Conservation (phyloP, 129 eudicot species). For the Pulicaria dysenterica region DNA sequence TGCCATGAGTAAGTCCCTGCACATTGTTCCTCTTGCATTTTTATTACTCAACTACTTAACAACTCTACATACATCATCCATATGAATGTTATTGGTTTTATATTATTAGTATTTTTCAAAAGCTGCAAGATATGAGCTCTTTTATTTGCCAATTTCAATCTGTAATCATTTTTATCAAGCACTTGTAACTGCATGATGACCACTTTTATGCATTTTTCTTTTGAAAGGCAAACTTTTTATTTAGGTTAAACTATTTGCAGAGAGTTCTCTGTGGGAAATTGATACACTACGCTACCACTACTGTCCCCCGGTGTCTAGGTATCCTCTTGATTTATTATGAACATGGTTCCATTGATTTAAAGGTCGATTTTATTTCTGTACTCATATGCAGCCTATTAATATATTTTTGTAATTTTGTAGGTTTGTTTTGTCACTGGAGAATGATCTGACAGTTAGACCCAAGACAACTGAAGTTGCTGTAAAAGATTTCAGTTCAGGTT, state of each 20-base stretch:
- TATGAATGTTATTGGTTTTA: neutral
- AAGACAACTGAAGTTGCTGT: constrained; percentile 77
- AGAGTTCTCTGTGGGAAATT: constrained; percentile 93
- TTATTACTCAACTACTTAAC: neutral
- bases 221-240: too few relatives aligned
- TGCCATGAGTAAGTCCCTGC: constrained; percentile 71
- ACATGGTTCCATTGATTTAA: neutral
- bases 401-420: constrained; percentile 33
- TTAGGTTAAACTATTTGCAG: constrained; percentile 37
- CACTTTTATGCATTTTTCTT: too few relatives aligned
- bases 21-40: neutral
- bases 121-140: too few relatives aligned
- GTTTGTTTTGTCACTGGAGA: constrained; percentile 85
- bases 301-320: constrained; percentile 93
- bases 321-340: neutral
- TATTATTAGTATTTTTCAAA: too few relatives aligned
- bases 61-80: neutral
- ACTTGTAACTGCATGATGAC: too few relatives aligned
- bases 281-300: constrained; percentile 90
- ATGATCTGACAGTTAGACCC: constrained; percentile 82
- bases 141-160: too few relatives aligned
- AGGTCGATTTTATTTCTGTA: neutral
- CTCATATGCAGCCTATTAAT: neutral
- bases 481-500: constrained; percentile 88
- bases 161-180: too few relatives aligned